These are phyloP conservation scores for Amauroascus niger DNA, from an alignment of 2,329 filamentous ascomycete species.

Conservation along the genomic window DNA sequence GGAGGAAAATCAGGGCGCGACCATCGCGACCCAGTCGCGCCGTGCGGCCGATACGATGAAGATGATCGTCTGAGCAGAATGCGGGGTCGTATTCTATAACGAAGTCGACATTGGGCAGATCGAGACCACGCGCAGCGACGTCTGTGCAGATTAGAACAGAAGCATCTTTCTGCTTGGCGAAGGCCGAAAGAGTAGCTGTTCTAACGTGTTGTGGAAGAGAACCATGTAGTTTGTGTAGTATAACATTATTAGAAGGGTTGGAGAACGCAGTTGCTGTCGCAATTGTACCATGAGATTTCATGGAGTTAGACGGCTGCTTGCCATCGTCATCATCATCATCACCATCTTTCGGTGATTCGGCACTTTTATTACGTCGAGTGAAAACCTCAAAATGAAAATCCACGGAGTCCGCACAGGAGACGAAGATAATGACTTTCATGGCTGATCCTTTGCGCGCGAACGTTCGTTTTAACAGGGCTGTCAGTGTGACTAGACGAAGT, in stretches of 20 bases:
- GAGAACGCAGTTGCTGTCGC: constrained; percentile 61
- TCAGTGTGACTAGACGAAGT: constrained; percentile 76
- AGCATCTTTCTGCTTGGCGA: constrained; percentile 62
- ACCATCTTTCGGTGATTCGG: constrained; percentile 3
- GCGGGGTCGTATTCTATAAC: constrained; percentile 95
- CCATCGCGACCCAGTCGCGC: constrained; percentile 85
- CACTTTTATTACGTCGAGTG: constrained; percentile 23
- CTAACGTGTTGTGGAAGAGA: constrained; percentile 80
- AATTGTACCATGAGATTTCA: constrained; percentile 33
- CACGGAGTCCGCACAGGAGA: constrained; percentile 92
- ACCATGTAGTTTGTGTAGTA: constrained; percentile 79
- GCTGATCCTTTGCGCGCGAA: constrained; percentile 83
- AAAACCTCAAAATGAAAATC: constrained; percentile 92
- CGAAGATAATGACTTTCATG: constrained; percentile 95
- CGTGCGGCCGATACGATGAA: constrained; percentile 89
- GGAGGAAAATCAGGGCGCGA: constrained; percentile 77
- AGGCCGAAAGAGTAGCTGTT: constrained; percentile 74
- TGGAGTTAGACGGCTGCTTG: neutral
- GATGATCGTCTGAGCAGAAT: constrained; percentile 84
- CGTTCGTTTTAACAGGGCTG: constrained; percentile 71
- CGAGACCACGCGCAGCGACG: constrained; percentile 87
- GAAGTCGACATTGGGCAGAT: constrained; percentile 87
- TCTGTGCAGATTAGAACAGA: constrained; percentile 87
- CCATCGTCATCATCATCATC: constrained; percentile 15
- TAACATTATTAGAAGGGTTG: constrained; percentile 64